Conservation (phyloP, 306 rosid genomes). For the Cicer yamashitae region DNA sequence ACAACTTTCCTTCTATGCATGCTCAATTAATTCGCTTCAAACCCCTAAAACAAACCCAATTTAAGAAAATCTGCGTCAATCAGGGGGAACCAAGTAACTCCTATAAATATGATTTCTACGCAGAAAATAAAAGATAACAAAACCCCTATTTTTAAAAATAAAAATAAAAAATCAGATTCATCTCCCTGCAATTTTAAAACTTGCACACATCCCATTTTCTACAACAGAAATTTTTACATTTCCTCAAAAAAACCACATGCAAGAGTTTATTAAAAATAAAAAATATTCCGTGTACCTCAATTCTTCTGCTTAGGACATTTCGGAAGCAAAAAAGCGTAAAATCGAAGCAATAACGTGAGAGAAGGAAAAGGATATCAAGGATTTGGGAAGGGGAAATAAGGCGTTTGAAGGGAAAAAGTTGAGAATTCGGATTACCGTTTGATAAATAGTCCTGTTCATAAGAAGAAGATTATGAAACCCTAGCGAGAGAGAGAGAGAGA, state of each 20-base stretch:
- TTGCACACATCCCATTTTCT: conserved; percentile 8
- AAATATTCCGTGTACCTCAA: conserved; percentile 17
- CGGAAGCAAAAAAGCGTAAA: not conserved
- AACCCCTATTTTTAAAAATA: not conserved
- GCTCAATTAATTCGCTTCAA: conserved; percentile 36
- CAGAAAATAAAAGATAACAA: not conserved
- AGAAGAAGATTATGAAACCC: conserved; percentile 47
- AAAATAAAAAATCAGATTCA: not conserved
- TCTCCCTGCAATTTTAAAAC: conserved; percentile 15
- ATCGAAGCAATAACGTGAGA: conserved; percentile 1
- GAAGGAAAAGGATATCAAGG: conserved; percentile 18
- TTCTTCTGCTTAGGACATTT: conserved; percentile 33
- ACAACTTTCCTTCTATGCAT: conserved; percentile 44
- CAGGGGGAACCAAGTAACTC: conserved; percentile 11
- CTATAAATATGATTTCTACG: conserved; percentile 9
- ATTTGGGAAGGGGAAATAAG: conserved; percentile 5
- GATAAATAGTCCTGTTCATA: conserved; percentile 35
- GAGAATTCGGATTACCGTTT: conserved; percentile 58
- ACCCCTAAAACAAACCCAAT: conserved; percentile 31
- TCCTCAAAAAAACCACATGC: conserved; percentile 3
- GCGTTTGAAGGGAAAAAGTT: conserved; percentile 32
- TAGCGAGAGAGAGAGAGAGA: conserved; percentile 37
- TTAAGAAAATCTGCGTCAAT: conserved; percentile 36
- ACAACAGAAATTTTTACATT: not conserved
- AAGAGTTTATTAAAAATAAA: not conserved